Evolutionary conservation across 2,329 filamentous ascomycete genomes (phyloP).

Genomic region (Fusarium pininemorale): DNA sequence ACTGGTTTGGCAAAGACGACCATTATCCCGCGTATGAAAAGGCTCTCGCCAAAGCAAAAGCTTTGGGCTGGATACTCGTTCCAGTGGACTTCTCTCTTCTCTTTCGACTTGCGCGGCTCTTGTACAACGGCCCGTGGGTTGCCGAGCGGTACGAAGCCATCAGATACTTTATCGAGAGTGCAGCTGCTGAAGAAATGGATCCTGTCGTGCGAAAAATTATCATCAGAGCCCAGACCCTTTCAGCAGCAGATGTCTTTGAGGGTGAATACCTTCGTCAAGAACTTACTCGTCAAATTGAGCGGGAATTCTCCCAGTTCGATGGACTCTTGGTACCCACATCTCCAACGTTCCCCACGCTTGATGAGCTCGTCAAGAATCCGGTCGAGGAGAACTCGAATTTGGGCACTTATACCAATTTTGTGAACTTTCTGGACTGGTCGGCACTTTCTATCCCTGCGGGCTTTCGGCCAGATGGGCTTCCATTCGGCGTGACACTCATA

Average conservation of each 20-base stretch:
- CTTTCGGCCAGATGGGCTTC: conserved; percentile 47
- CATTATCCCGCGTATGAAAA: conserved; percentile 55
- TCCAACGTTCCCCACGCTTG: conserved; percentile 61
- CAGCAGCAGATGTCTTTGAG: conserved; percentile 57
- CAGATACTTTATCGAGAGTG: conserved; percentile 53
- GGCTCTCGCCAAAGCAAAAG: conserved; percentile 49
- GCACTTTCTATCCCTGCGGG: conserved; percentile 64
- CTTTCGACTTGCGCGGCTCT: conserved; percentile 60
- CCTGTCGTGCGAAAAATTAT: conserved; percentile 49
- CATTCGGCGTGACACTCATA: conserved; percentile 52
- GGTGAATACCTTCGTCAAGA: conserved; percentile 50
- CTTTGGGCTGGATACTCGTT: conserved; percentile 53
- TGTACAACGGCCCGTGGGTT: conserved; percentile 67
- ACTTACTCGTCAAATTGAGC: conserved; percentile 54
- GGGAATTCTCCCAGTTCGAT: conserved; percentile 54
- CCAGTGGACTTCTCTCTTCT: conserved; percentile 60
- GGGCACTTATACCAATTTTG: conserved; percentile 68
- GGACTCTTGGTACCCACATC: conserved; percentile 65
- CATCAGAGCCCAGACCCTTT: conserved; percentile 51
- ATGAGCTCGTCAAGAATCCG: conserved; percentile 60
- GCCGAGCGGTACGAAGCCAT: conserved; percentile 66
- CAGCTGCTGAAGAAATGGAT: conserved; percentile 45
- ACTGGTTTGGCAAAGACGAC: conserved; percentile 48
- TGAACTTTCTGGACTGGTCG: conserved; percentile 67
- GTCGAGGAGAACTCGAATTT: conserved; percentile 62